phyloP scores from a whole-genome alignment of 2,329 filamentous ascomycete species.

The Penicillium sp. region DNA sequence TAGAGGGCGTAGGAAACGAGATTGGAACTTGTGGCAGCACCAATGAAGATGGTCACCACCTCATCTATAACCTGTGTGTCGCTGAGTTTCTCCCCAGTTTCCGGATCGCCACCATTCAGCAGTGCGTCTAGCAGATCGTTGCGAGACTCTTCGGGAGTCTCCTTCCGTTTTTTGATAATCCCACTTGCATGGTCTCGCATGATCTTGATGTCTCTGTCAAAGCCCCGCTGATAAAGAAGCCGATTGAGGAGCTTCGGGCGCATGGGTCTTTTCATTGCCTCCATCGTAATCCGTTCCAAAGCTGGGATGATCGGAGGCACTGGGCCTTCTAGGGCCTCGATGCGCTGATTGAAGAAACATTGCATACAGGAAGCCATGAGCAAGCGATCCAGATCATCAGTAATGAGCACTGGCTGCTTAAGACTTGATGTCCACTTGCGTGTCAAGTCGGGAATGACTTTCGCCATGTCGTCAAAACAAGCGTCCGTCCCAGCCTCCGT shows the following conservation, averaged over 20 bases:
- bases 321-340: conserved; percentile 50
- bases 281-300: conserved; percentile 58
- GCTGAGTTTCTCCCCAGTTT: conserved; percentile 60
- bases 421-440: conserved; percentile 51
- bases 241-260: conserved; percentile 56
- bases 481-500: conserved; percentile 41
- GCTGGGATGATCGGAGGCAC: conserved; percentile 54
- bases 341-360: conserved; percentile 55
- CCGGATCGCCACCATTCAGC: conserved; percentile 60
- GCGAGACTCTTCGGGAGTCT: conserved; percentile 54
- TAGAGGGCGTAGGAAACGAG: conserved; percentile 67
- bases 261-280: conserved; percentile 58
- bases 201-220: conserved; percentile 54
- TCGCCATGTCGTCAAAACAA: conserved; percentile 53
- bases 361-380: conserved; percentile 56
- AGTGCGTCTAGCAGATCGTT: conserved; percentile 64
- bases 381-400: conserved; percentile 55
- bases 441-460: conserved; percentile 53
- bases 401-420: conserved; percentile 47
- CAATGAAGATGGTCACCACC: conserved; percentile 65
- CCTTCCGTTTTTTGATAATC: conserved; percentile 58
- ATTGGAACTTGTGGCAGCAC: conserved; percentile 72
- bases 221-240: conserved; percentile 56
- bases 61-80: conserved; percentile 67
- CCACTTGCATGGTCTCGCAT: conserved; percentile 60